Conservation (phyloP, 208 protist genomes). For the Leishmania lainsoni region DNA sequence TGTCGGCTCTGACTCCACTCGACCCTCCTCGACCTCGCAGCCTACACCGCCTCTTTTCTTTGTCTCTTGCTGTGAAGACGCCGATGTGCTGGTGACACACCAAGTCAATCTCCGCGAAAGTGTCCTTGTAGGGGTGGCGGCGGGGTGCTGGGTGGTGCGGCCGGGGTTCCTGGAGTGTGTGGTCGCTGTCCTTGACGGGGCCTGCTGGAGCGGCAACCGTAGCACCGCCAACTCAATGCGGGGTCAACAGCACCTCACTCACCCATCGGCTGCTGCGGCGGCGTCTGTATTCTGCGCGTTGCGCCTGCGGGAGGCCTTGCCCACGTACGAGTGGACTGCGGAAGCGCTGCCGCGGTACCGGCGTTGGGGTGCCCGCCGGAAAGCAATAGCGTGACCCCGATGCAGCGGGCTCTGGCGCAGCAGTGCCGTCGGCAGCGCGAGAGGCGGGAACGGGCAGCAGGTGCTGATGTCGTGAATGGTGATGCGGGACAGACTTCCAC, state of each 20-base stretch:
- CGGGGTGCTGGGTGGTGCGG: conserved; percentile 60
- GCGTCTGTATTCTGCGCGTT: not conserved
- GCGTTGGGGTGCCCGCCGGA: not conserved
- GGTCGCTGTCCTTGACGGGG: conserved; percentile 16
- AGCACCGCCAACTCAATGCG: not conserved
- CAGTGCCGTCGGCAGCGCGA: conserved; percentile 28
- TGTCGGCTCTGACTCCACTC: not conserved
- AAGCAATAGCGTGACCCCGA: not conserved
- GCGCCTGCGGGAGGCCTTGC: conserved; percentile 20
- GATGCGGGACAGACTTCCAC: not conserved
- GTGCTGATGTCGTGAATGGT: not conserved
- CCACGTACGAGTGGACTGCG: conserved; percentile 23
- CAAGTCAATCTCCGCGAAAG: conserved; percentile 65
- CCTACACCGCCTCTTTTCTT: conserved; percentile 19
- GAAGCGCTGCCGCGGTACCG: not conserved
- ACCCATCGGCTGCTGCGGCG: not conserved
- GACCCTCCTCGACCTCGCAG: not conserved
- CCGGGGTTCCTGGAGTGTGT: conserved; percentile 46
- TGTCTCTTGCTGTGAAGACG: conserved; percentile 39
- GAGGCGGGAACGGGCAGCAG: not conserved
- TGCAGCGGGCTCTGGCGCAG: conserved; percentile 13
- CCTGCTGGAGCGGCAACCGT: not conserved
- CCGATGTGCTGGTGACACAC: conserved; percentile 71
- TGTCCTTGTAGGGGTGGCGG: conserved; percentile 66
- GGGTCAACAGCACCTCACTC: not conserved